Evolutionary conservation across 1,284 basidiomycete species (phyloP), one percentile per base, ranked within the genome.

Genomic region (Omphalotus olearius): DNA sequence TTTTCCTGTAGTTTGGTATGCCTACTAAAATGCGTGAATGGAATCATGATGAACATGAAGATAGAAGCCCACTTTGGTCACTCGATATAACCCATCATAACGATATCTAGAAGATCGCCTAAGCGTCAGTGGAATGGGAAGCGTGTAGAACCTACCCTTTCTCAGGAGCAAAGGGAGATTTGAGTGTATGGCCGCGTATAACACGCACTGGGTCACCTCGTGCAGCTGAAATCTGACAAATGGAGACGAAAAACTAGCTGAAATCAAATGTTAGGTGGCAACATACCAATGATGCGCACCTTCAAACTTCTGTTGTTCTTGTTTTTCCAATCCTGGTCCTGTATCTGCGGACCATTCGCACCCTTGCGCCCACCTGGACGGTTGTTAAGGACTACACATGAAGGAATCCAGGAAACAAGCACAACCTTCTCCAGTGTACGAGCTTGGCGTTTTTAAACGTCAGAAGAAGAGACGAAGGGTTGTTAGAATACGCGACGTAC

Each of bases 271-370:
- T 37, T 33, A 30, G 38, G 6, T 6, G 26, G 41, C 11, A 36
- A 45, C 16, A 14, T 6, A n/a, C n/a, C 1, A n/a, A 16, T 37
- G 20, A 5, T 37, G 13, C 40, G 4, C 44, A 62, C 64, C 60
- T 60, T 55, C 20, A 66, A 49, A 23, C 61, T 60, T 37, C 48
- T 54, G 26, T 66, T 66, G n/a, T 62, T 63, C n/a, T 52, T 52
- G 25, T 48, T 16, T 7, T 51, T 54, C 63, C 63, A 66, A 37
- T 59, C 57, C 48, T 66, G 64, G 44, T 66, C 62, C 7, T 48
- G 50, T 9, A 50, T 43, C 48, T 64, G 63, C 17, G 50, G 53
- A 20, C 55, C 60, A 20, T 25, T 26, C 10, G 16, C 45, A 9
- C 38, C 20, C 28, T 39, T 33, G 16, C 50, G 45, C 13, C 47